phyloP scores from a whole-genome alignment of 345 rosid genomes.

The Lepidium sativum region DNA sequence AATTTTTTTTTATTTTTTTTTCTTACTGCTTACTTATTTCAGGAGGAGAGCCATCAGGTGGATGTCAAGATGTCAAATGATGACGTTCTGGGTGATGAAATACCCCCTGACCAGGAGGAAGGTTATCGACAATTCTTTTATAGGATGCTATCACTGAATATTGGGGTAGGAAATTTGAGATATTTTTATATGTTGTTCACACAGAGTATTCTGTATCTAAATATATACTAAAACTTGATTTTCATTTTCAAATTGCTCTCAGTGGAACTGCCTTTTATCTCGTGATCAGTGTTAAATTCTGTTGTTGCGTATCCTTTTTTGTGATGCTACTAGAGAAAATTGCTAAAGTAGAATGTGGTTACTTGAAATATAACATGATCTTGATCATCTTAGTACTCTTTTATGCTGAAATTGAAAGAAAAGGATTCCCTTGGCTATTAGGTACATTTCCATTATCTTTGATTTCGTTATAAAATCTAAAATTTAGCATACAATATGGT shows the following conservation, averaged over 20 bases:
- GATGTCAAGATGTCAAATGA: slow-evolving; percentile 74
- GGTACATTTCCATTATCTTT: background rate
- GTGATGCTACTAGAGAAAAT: no score
- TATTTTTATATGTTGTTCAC: background rate
- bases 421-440: background rate
- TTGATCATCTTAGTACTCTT: background rate
- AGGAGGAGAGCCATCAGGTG: slow-evolving; percentile 63
- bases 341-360: slow-evolving; percentile 3
- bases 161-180: slow-evolving; percentile 40
- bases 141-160: slow-evolving; percentile 52
- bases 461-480: background rate
- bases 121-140: slow-evolving; percentile 56
- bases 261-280: background rate
- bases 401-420: slow-evolving; percentile 1
- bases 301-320: background rate
- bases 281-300: background rate
- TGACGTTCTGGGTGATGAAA: slow-evolving; percentile 93
- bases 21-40: slow-evolving; percentile 18
- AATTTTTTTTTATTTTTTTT: background rate
- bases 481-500: background rate
- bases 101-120: slow-evolving; percentile 73
- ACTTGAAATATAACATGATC: background rate
- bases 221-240: background rate
- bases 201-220: background rate
- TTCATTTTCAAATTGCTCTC: background rate